Percentiles rank a stretch among this genome's conserved stretches.
These are phyloP conservation scores for Xanthoparmelia taractica DNA, from an alignment of 495 filamentous ascomycete genomes.

Conservation along the genomic window DNA sequence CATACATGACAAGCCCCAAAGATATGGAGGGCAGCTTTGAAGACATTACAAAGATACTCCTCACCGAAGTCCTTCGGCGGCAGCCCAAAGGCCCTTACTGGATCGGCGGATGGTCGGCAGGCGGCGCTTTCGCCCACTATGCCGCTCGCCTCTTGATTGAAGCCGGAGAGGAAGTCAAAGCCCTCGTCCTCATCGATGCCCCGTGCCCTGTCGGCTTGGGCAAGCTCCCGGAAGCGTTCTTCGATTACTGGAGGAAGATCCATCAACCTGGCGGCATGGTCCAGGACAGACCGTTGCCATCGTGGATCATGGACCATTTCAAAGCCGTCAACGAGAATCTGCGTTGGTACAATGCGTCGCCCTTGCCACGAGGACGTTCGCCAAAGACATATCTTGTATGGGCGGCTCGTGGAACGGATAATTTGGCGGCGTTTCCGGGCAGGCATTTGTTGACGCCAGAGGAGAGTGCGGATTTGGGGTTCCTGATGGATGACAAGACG, in stretches of 20 bases:
- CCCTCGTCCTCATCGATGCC: constrained; percentile 62
- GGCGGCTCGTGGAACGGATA: constrained; percentile 72
- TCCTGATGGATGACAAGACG: constrained; percentile 66
- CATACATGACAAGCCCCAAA: constrained; percentile 43
- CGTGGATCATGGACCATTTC: constrained; percentile 79
- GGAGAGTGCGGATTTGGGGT: constrained; percentile 49
- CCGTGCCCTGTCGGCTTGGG: constrained; percentile 62
- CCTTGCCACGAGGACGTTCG: constrained; percentile 13
- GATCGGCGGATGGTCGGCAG: constrained; percentile 50
- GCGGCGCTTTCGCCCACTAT: constrained; percentile 65
- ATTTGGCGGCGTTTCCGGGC: constrained; percentile 55
- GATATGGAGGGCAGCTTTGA: constrained; percentile 48
- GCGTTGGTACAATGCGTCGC: constrained; percentile 57
- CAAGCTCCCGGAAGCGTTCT: constrained; percentile 71
- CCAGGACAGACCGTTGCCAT: constrained; percentile 47
- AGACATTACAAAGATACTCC: constrained; percentile 50
- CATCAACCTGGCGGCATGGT: constrained; percentile 61
- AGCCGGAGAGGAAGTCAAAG: constrained; percentile 51
- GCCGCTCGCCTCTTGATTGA: constrained; percentile 53
- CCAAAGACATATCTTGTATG: constrained; percentile 60
- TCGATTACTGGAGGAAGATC: constrained; percentile 50
- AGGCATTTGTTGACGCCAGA: constrained; percentile 50
- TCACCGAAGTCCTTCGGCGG: constrained; percentile 52
- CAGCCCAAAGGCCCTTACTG: constrained; percentile 54
- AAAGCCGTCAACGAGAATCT: constrained; percentile 63